These are phyloP conservation scores for Penicillium sp. DNA, from an alignment of 2,329 filamentous ascomycete species.

Conservation along the genomic window DNA sequence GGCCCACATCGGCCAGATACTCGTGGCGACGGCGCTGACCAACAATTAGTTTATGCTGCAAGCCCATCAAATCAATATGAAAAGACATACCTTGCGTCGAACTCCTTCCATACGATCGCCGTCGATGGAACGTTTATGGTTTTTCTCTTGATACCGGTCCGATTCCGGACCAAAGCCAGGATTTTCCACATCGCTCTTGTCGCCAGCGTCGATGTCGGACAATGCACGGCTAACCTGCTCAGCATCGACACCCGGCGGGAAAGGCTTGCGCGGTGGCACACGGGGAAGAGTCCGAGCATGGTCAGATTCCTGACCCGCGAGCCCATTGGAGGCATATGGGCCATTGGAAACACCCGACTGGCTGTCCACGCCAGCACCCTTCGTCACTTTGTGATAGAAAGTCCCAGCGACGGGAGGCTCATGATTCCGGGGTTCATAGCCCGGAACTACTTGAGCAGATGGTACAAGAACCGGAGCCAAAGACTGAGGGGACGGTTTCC, in stretches of 20 bases:
- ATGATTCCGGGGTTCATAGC: constrained; percentile 9
- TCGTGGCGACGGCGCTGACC: constrained; percentile 58
- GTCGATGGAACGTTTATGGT: constrained; percentile 66
- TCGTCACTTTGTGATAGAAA: constrained; percentile 31
- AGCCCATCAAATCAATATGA: constrained; percentile 1
- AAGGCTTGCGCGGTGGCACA: constrained; percentile 15
- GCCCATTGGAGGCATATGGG: constrained; percentile 15
- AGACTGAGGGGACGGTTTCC: constrained; percentile 49
- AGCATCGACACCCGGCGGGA: constrained; percentile 45
- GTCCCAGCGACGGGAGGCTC: constrained; percentile 27
- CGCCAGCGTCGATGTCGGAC: constrained; percentile 55
- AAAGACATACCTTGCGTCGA: constrained; percentile 60
- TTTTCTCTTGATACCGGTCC: constrained; percentile 53
- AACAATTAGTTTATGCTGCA: constrained; percentile 11
- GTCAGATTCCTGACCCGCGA: constrained; percentile 13
- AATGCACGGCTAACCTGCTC: constrained; percentile 68
- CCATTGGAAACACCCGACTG: constrained; percentile 12
- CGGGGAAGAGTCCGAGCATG: constrained; percentile 3
- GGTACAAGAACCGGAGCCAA: constrained; percentile 2
- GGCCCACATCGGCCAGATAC: constrained; percentile 55
- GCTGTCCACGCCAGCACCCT: constrained; percentile 28
- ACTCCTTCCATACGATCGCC: constrained; percentile 61
- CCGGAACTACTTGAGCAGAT: too few species aligned
- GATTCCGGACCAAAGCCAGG: constrained; percentile 52
- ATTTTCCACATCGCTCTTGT: constrained; percentile 58